Percentiles rank a stretch among this genome's conserved stretches.
Evolutionary conservation across 2,329 filamentous ascomycete genomes (phyloP).

Genomic region (Aspergillus sp.): DNA sequence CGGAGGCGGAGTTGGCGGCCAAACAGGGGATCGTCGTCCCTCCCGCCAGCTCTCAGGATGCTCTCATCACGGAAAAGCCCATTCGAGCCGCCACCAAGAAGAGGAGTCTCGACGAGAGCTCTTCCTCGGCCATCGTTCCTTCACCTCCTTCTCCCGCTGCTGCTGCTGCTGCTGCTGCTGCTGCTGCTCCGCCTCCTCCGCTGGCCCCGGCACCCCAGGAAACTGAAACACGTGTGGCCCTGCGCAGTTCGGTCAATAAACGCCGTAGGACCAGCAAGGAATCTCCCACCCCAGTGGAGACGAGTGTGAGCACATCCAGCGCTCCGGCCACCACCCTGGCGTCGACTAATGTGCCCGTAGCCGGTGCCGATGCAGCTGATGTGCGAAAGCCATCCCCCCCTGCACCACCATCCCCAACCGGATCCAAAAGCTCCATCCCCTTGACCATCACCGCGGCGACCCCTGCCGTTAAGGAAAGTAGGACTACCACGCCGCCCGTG

Average conservation of each 20-base stretch:
- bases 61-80: slow-evolving; percentile 15
- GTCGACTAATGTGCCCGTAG: slow-evolving; percentile 31
- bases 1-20: slow-evolving; percentile 19
- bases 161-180: slow-evolving; percentile 3
- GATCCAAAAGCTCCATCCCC: slow-evolving; percentile 23
- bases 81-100: slow-evolving; percentile 39
- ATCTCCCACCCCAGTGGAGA: slow-evolving; percentile 26
- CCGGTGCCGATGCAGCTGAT: slow-evolving; percentile 21
- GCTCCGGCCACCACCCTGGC: slow-evolving; percentile 39
- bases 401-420: slow-evolving; percentile 23
- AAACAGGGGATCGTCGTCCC: slow-evolving; percentile 13
- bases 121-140: slow-evolving; percentile 21
- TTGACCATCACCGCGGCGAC: background rate
- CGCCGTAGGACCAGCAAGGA: slow-evolving; percentile 39
- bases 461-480: background rate
- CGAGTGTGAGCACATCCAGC: slow-evolving; percentile 29
- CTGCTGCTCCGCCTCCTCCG: slow-evolving; percentile 5
- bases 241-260: slow-evolving; percentile 33
- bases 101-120: slow-evolving; percentile 55
- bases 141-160: slow-evolving; percentile 1
- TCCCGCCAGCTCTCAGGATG: slow-evolving; percentile 5
- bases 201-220: slow-evolving; percentile 18
- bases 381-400: slow-evolving; percentile 19
- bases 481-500: slow-evolving; percentile 27
- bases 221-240: slow-evolving; percentile 24